Base-by-base conservation (phyloP, 306 rosid species). In the Cyamopsis tetragonoloba region DNA sequence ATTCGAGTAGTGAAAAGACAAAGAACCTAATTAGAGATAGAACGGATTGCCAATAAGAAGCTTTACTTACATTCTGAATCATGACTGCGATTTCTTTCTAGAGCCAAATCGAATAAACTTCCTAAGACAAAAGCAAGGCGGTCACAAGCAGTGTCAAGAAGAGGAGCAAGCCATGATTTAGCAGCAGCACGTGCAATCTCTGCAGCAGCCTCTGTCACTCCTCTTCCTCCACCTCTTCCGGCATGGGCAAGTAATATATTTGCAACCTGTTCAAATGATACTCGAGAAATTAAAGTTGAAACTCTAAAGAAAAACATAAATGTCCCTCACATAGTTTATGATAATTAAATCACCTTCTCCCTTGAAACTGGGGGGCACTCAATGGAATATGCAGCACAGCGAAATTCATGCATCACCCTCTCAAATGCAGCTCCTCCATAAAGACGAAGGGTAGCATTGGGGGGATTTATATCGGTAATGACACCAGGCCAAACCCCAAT, bases 401-500 rank as follows among this genome's bases (percentile, higher is more conserved):
- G 93, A 69, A 93, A 89, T 77, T 89, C 98, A 72, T 89, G 96
- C 89, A 89, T 88, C 41, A 88, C 97, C 77, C 97, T 83, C 81
- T 93, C 98, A 86, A 93, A 89, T 62, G 98, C 97, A 67, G 98
- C 98, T 59, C 98, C 98, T 32, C 98, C 97, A 76, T 93, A 86
- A 60, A 89, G 95, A 53, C 91, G 86, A 79, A 93, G 96, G 43
- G 87, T 84, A 10, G 97, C 85, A 81, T 93, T 93, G 3, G 97
- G 97, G 44, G 98, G 98, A 75, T 67, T 81, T 72, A 88, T 67
- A 66, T 81, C 83, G 14, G 87, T 50, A 66, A 69, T 70, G 50
- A 89, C 85, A 59, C 96, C 96, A n/a, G 98, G 98, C 98, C 98
- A 92, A 69, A 79, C 81, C 60, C 96, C 98, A 69, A 84, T 79